Percentiles rank a stretch among this genome's conserved stretches.
These are phyloP conservation scores for Podaxis sp. DNA, from an alignment of 768 basidiomycete genomes.

Conservation along the genomic window DNA sequence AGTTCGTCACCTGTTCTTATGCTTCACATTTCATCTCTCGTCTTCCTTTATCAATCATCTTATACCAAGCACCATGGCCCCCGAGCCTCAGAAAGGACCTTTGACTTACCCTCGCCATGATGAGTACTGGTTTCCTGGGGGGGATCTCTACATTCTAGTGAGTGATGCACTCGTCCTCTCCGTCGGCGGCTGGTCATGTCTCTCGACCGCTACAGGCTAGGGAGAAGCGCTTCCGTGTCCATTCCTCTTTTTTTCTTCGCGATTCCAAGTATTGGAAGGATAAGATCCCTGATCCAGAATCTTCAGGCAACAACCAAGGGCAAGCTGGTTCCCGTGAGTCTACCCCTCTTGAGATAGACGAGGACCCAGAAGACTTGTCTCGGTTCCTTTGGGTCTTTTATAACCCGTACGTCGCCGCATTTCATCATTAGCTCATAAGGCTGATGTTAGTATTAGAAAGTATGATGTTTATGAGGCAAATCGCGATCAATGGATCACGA, in stretches of 20 bases:
- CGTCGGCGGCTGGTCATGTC: not conserved
- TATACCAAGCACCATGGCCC: too few species aligned
- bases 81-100: too few species aligned
- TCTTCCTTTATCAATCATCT: too few species aligned
- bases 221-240: not conserved
- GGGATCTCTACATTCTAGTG: not conserved
- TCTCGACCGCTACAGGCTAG: not conserved
- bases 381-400: not conserved
- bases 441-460: slow-evolving; percentile 29
- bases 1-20: too few species aligned
- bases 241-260: not conserved
- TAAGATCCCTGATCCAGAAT: not conserved
- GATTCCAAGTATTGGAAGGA: not conserved
- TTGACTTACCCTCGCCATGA: too few species aligned
- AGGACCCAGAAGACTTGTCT: not conserved
- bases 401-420: not conserved
- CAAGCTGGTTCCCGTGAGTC: not conserved
- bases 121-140: not conserved
- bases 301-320: not conserved
- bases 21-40: too few species aligned
- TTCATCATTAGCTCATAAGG: not conserved
- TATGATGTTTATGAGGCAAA: slow-evolving; percentile 53
- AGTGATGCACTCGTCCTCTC: not conserved
- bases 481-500: slow-evolving; percentile 48
- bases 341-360: not conserved